Base-by-base conservation (phyloP, 768 basidiomycete genomes). In the Amanita subjunquillea region DNA sequence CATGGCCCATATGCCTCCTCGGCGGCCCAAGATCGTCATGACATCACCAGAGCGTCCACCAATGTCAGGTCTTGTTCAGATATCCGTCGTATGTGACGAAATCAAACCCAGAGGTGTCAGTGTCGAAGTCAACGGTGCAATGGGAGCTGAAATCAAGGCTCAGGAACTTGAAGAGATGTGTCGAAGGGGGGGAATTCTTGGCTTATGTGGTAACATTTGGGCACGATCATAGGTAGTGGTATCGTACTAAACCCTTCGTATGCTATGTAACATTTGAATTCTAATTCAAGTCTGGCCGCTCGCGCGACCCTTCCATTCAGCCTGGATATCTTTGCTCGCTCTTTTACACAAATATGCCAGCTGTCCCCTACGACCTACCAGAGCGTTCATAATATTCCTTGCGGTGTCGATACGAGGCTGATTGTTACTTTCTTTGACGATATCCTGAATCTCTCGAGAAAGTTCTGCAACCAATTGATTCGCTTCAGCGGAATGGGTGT, bases 131-230 rank as follows among this genome's bases (percentile, higher is more conserved):
- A 72, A 68, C 30, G 82, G 82, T 2, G 79, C 77, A 3, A 77
- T 83, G 72, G 79, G 76, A 1, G 64, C 68, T 30, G 81, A 80
- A 53, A 54, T 82, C 44, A 75, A 79, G 51, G 63, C 67, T 7
- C 75, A 78, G 34, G 69, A 69, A 22, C 66, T 90, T 60, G 87
- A 87, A 58, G 87, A 91, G 61, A 72, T 80, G 36, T 78, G 80
- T 56, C 73, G 89, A 44, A 72, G 89, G 13, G 88, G 88, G 3
- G 87, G 88, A 5, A 67, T 76, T 7, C 73, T 87, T 51, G 80
- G 85, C 3, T 61, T 91, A 50, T 71, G 85, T 38, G 88, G 87
- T 17, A 73, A 82, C 53, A 71, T 88, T 30, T 91, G 78, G 77
- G 69, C 72, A 5, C 73, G 68, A 23, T 50, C 48, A 34, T 46